Percentiles rank a stretch among this genome's conserved stretches.
phyloP scores from a whole-genome alignment of 1,139 yeast genomes.

The Candida freyschussii region DNA sequence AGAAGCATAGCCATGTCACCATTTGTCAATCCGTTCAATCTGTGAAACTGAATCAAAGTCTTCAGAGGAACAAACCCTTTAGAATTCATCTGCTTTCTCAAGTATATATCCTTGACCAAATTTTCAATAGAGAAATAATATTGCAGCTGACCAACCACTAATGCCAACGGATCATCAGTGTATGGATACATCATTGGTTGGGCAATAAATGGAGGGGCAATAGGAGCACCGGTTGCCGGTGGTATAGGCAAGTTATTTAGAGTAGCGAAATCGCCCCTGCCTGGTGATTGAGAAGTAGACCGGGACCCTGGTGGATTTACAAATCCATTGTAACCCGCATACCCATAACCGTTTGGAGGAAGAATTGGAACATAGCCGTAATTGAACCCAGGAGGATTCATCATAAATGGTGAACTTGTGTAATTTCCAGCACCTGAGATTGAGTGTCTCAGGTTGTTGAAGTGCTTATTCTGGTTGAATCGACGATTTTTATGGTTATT shows the following conservation, averaged over 20 bases:
- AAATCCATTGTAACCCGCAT: slow-evolving; percentile 2
- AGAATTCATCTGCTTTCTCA: slow-evolving; percentile 74
- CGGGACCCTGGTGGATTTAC: slow-evolving; percentile 13
- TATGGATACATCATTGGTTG: slow-evolving; percentile 10
- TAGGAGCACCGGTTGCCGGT: slow-evolving; percentile 3
- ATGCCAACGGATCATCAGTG: slow-evolving; percentile 6
- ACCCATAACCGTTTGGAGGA: slow-evolving; percentile 8
- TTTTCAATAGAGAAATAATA: slow-evolving; percentile 82
- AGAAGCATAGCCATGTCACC: slow-evolving; percentile 47
- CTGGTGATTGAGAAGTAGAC: slow-evolving; percentile 19
- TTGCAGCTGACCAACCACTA: slow-evolving; percentile 30
- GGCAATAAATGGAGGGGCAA: slow-evolving; percentile 9
- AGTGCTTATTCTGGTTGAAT: slow-evolving; percentile 9
- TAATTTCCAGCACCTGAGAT: slow-evolving; percentile 14
- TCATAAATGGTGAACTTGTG: slow-evolving; percentile 10
- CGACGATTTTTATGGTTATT: slow-evolving; percentile 10
- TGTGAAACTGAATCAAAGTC: slow-evolving; percentile 64
- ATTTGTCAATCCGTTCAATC: slow-evolving; percentile 55
- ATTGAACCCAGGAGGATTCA: slow-evolving; percentile 9
- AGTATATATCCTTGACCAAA: slow-evolving; percentile 68
- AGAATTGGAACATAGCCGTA: slow-evolving; percentile 10
- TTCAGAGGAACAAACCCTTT: slow-evolving; percentile 44
- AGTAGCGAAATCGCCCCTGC: slow-evolving; percentile 8
- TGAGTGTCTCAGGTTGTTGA: slow-evolving; percentile 19
- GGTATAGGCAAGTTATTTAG: slow-evolving; percentile 4